Evolutionary conservation across 345 rosid genomes (phyloP).

Genomic region (Excoecaria cochinchinensis): DNA sequence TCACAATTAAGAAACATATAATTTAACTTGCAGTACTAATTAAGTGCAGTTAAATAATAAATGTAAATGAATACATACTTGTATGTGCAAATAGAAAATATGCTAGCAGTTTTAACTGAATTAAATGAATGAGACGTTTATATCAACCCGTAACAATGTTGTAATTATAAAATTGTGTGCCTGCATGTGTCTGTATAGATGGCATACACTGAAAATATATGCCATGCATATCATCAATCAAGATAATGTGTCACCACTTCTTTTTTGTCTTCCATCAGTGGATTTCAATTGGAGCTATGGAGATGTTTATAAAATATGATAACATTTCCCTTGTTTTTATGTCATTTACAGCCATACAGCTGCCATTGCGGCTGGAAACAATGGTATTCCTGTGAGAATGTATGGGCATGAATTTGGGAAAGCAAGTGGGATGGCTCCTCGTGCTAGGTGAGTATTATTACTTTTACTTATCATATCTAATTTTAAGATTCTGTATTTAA

Average conservation of each 20-base stretch:
- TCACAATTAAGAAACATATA: neutral
- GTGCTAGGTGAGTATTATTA: slow-evolving; percentile 69
- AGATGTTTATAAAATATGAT: slow-evolving; percentile 19
- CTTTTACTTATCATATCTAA: neutral
- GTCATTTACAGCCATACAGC: slow-evolving; percentile 78
- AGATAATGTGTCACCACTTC: neutral
- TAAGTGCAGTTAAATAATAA: neutral
- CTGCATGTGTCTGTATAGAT: neutral
- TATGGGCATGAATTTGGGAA: slow-evolving; percentile 95
- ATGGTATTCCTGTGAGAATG: slow-evolving; percentile 92
- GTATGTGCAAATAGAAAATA: neutral
- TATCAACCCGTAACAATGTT: no score
- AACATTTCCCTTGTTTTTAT: slow-evolving; percentile 19
- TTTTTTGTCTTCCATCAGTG: neutral
- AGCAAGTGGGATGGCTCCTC: slow-evolving; percentile 99
- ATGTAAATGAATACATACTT: neutral
- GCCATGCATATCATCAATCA: neutral
- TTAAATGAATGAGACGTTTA: no score
- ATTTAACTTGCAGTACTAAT: neutral
- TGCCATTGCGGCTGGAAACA: slow-evolving; percentile 97
- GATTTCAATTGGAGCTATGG: neutral
- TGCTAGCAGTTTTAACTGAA: no score
- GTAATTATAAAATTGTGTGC: neutral
- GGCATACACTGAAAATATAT: neutral
- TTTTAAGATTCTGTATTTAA: slow-evolving; percentile 5